These are phyloP conservation scores for Ophiostoma piceae DNA, from an alignment of 2,329 filamentous ascomycete genomes.

Conservation along the genomic window DNA sequence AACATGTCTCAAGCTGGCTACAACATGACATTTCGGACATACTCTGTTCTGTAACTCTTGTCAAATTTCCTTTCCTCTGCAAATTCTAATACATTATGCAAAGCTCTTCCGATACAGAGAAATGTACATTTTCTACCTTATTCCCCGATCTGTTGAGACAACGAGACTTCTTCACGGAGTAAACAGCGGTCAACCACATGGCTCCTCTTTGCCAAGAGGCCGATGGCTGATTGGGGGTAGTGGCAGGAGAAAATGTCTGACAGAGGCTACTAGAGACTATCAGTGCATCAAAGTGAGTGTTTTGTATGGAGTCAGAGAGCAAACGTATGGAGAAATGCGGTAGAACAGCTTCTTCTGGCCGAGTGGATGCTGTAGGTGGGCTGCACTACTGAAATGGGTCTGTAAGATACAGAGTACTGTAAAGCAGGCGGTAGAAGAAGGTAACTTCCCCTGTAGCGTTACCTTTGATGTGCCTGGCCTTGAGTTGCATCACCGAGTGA, in stretches of 20 bases:
- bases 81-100: background rate
- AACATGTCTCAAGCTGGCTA: background rate
- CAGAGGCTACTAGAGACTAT: background rate
- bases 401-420: background rate
- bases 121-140: background rate
- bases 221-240: background rate
- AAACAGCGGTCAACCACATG: conserved; percentile 7
- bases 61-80: background rate
- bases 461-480: background rate
- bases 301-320: background rate
- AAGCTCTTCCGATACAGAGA: background rate
- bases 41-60: background rate
- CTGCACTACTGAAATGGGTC: background rate
- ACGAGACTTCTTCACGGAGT: background rate
- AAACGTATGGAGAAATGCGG: background rate
- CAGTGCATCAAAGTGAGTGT: background rate
- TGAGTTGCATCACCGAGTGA: background rate
- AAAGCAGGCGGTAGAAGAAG: background rate
- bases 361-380: conserved; percentile 1
- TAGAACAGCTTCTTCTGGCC: background rate
- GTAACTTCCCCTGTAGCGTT: no score
- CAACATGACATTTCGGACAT: background rate
- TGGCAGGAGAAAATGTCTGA: conserved; percentile 1
- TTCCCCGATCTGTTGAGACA: background rate
- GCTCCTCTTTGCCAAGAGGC: conserved; percentile 3